phyloP scores from a whole-genome alignment of 164 flowering plant genomes.

The Cinnamomum micranthum region DNA sequence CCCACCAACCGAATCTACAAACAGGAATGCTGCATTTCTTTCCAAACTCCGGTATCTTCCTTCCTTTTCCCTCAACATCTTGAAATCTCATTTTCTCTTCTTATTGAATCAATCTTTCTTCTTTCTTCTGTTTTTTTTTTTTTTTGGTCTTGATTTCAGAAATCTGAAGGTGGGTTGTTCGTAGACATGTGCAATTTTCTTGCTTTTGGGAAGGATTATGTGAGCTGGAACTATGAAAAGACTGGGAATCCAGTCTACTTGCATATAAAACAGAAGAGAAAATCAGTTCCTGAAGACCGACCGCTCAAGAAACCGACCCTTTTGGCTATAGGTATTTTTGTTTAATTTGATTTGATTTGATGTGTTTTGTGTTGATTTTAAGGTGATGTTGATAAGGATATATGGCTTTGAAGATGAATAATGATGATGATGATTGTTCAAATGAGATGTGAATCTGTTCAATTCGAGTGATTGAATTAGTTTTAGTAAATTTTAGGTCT shows the following conservation, averaged over 20 bases:
- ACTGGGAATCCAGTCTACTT: conserved; percentile 86
- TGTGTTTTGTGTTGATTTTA: too few relatives aligned
- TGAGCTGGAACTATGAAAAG: conserved; percentile 83
- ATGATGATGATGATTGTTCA: too few relatives aligned
- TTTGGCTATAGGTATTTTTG: conserved; percentile 77
- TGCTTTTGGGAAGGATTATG: conserved; percentile 81
- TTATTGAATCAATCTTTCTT: too few relatives aligned
- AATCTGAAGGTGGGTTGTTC: conserved; percentile 84
- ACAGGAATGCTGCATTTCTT: conserved; percentile 92
- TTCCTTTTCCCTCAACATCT: neutral
- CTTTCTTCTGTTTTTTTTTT: neutral
- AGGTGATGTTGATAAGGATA: too few relatives aligned
- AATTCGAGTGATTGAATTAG: neutral
- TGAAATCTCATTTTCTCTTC: conserved; percentile 1
- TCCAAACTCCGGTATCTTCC: conserved; percentile 70
- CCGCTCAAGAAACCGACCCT: conserved; percentile 91
- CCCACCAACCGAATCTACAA: conserved; percentile 96
- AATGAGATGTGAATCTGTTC: too few relatives aligned
- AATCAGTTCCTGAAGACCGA: conserved; percentile 71
- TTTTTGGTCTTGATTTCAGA: conserved; percentile 36
- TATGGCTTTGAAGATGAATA: too few relatives aligned
- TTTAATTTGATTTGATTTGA: neutral
- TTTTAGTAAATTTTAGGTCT: neutral
- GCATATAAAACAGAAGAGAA: conserved; percentile 69
- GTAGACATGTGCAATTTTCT: conserved; percentile 86